These are phyloP conservation scores for Cutaneotrichosporon arboriforme DNA, from an alignment of 1,284 basidiomycete genomes.

Conservation along the genomic window DNA sequence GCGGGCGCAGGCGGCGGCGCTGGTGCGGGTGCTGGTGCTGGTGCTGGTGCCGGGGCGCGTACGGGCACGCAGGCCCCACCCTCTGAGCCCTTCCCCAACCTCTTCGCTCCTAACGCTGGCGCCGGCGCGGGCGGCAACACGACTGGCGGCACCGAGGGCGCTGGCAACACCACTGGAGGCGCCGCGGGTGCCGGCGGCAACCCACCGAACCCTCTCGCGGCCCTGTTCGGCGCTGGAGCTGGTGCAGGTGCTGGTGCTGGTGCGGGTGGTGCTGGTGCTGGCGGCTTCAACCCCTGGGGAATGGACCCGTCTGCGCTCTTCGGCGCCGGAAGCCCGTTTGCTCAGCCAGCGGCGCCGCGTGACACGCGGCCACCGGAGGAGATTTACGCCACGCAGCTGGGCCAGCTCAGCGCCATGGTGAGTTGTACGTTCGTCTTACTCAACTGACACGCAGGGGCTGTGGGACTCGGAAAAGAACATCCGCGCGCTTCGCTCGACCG, in stretches of 20 bases:
- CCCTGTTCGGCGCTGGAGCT: conserved; percentile 9
- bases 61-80: conserved; percentile 11
- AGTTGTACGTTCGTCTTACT: conserved; percentile 8
- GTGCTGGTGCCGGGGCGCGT: conserved; percentile 20
- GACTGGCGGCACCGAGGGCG: conserved; percentile 2
- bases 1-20: conserved; percentile 19
- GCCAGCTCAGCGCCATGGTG: conserved; percentile 47
- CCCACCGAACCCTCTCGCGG: conserved; percentile 15
- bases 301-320: conserved; percentile 54
- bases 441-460: conserved; percentile 58
- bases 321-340: conserved; percentile 34
- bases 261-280: conserved; percentile 12
- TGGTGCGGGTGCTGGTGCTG: conserved; percentile 20
- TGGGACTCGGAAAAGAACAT: conserved; percentile 83
- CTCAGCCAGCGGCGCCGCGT: conserved; percentile 32
- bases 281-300: conserved; percentile 27
- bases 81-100: conserved; percentile 44
- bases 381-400: conserved; percentile 75
- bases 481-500: conserved; percentile 77
- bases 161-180: conserved; percentile 7
- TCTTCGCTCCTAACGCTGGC: conserved; percentile 31
- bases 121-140: conserved; percentile 11
- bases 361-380: conserved; percentile 77
- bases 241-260: conserved; percentile 4
- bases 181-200: conserved; percentile 3